phyloP scores from a whole-genome alignment of 2,329 filamentous ascomycete genomes.

The Ilyonectria sp. region DNA sequence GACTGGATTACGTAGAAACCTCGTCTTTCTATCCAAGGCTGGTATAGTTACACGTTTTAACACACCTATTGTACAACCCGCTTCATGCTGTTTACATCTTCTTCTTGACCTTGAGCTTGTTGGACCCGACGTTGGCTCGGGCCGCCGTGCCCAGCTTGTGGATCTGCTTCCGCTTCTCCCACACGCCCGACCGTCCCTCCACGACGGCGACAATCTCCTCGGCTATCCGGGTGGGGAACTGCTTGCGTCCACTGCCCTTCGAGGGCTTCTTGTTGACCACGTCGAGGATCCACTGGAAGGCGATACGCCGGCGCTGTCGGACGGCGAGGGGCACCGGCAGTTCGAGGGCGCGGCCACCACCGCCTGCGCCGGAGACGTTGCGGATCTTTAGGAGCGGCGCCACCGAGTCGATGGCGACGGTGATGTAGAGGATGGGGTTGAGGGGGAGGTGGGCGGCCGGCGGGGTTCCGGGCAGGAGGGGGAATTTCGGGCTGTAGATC shows the following conservation, averaged over 20 bases:
- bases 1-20: slow-evolving; percentile 18
- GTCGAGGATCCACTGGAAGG: slow-evolving; percentile 91
- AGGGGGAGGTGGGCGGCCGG: slow-evolving; percentile 86
- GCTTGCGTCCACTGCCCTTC: slow-evolving; percentile 77
- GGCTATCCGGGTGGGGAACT: slow-evolving; percentile 84
- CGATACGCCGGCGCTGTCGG: slow-evolving; percentile 82
- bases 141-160: slow-evolving; percentile 87
- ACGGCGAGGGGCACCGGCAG: slow-evolving; percentile 83
- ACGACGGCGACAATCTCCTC: slow-evolving; percentile 90
- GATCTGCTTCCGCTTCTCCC: slow-evolving; percentile 83
- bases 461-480: slow-evolving; percentile 82
- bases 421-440: slow-evolving; percentile 91
- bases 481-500: slow-evolving; percentile 77
- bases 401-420: slow-evolving; percentile 91
- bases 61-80: slow-evolving; percentile 49
- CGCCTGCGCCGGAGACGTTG: slow-evolving; percentile 81
- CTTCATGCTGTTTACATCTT: slow-evolving; percentile 48
- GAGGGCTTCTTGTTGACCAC: slow-evolving; percentile 84
- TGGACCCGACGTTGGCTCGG: slow-evolving; percentile 78
- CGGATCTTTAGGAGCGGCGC: slow-evolving; percentile 89
- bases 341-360: slow-evolving; percentile 88
- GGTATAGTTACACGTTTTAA: slow-evolving; percentile 51
- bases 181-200: slow-evolving; percentile 86
- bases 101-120: slow-evolving; percentile 55
- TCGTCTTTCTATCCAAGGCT: slow-evolving; percentile 45